A percentile compares a stretch with the other conserved stretches of the same genome.
Conservation (phyloP, 23 red algal genomes). For the Cyanidioschyzon merolae region DNA sequence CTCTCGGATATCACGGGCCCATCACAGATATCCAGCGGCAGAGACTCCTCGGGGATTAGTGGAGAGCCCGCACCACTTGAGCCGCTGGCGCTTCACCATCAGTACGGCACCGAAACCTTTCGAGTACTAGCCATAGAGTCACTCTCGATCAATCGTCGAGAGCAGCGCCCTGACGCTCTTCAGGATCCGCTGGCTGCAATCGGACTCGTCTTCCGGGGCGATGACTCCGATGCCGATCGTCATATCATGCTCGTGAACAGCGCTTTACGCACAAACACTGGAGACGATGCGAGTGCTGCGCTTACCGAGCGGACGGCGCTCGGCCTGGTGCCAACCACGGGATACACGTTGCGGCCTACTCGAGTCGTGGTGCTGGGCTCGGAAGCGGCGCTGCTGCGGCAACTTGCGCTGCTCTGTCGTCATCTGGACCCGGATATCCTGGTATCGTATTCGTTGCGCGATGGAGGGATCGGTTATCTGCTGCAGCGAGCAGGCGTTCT, state of each 20-base stretch:
- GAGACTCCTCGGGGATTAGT: background rate
- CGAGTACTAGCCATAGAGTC: background rate
- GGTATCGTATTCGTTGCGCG: constrained; percentile 54
- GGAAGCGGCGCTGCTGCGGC: constrained; percentile 17
- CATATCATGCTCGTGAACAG: background rate
- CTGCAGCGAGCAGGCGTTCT: constrained; percentile 59
- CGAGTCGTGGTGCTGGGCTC: background rate
- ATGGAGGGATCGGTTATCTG: constrained; percentile 58
- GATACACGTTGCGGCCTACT: background rate
- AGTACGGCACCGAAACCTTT: background rate
- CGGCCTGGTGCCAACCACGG: background rate
- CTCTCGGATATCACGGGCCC: background rate
- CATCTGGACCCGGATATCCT: constrained; percentile 58
- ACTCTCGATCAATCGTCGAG: background rate
- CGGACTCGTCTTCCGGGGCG: background rate
- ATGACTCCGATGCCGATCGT: background rate
- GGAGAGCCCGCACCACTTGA: background rate
- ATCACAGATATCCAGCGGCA: background rate
- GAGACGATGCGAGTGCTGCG: too few species aligned
- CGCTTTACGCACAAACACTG: background rate
- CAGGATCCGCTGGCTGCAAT: background rate
- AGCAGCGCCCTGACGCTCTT: background rate
- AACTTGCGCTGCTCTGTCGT: background rate
- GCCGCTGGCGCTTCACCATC: background rate
- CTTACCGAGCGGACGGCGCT: too few species aligned